Percentiles rank a stretch among this genome's conserved stretches.
These are phyloP conservation scores for Microbotryum lychnidis-dioicae DNA, from an alignment of 1,284 basidiomycete genomes.

Conservation along the genomic window DNA sequence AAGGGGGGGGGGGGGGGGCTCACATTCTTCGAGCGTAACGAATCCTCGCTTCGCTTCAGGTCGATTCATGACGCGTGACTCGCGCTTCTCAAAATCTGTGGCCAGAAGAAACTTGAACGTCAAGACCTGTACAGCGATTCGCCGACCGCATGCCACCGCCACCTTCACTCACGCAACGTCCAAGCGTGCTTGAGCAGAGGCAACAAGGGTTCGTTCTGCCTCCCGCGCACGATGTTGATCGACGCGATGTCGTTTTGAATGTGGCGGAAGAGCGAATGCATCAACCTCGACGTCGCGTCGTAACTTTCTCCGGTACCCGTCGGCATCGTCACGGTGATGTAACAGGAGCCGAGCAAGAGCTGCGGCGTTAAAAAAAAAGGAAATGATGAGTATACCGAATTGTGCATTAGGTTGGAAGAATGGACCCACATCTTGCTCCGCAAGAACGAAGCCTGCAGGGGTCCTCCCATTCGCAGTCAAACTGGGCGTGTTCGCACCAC, in stretches of 20 bases:
- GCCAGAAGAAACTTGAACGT: too few relatives aligned
- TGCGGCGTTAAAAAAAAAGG: neutral
- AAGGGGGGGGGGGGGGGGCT: too few relatives aligned
- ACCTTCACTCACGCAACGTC: conserved; percentile 15
- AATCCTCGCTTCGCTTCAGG: conserved; percentile 24
- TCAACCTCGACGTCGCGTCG: conserved; percentile 19
- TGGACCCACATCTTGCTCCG: conserved; percentile 19
- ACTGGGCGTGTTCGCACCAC: neutral
- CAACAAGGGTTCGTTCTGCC: neutral
- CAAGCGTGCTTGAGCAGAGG: conserved; percentile 12
- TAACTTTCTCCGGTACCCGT: conserved; percentile 24
- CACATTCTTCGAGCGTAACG: conserved; percentile 24
- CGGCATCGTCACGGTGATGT: conserved; percentile 15
- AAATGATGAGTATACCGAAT: neutral
- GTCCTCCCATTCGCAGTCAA: conserved; percentile 12
- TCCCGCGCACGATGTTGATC: conserved; percentile 4
- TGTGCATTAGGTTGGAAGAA: too few relatives aligned
- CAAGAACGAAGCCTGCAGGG: conserved; percentile 17
- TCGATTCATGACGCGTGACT: conserved; percentile 25
- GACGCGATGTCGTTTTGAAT: conserved; percentile 10
- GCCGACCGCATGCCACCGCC: neutral
- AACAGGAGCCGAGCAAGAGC: conserved; percentile 11
- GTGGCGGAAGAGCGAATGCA: conserved; percentile 16
- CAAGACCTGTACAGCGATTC: neutral
- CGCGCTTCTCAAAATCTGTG: conserved; percentile 25